Evolutionary conservation across 1,284 basidiomycete genomes (phyloP), one percentile per base, ranked within the genome.

Genomic region (Ceratobasidium sp.): DNA sequence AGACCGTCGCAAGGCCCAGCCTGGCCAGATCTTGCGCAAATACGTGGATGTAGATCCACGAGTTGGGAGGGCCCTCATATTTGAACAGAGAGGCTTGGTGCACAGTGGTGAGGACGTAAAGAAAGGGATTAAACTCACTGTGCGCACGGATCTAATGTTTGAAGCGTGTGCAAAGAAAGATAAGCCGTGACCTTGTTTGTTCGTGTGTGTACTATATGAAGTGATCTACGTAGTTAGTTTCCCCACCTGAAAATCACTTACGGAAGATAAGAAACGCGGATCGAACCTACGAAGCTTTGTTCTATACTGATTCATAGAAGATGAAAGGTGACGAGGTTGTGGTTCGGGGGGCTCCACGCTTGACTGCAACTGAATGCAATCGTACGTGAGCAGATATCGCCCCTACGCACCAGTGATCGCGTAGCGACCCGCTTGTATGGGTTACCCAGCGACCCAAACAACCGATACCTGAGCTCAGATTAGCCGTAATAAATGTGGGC

Each of bases 1-100:
- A 46, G 66, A 69, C 16, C 53, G 53, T 14, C 53, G 66, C 48
- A 58, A 56, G 22, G 66, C 39, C 27, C 31, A n/a, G 29, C 66
- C 54, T 14, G 71, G 71, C 13, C 22, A 54, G 31, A 53, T 27
- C 29, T 46, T 64, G 22, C 71, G 71, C 22, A 46, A 58, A 27
- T 69, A 31, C 39, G 34, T 74, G 9, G 75, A 76, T 22, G 65
- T 76, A 24, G 74, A 76, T 13, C 73, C 75, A 34, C 46, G 75
- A 27, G n/a, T 56, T 6, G 74, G 75, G 9, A 37, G 75, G 24
- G 75, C 65, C 5, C 64, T 76, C 24, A 74, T 76, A 41, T 76
- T 76, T 53, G 75, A 76, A 49, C 69, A 74, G 49, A 16, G 29
- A 14, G 53, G 71, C 22, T n/a, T 76, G 43, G n/a, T 76, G 29